phyloP scores from a whole-genome alignment of 495 filamentous ascomycete species.

The Xylaria scruposa region DNA sequence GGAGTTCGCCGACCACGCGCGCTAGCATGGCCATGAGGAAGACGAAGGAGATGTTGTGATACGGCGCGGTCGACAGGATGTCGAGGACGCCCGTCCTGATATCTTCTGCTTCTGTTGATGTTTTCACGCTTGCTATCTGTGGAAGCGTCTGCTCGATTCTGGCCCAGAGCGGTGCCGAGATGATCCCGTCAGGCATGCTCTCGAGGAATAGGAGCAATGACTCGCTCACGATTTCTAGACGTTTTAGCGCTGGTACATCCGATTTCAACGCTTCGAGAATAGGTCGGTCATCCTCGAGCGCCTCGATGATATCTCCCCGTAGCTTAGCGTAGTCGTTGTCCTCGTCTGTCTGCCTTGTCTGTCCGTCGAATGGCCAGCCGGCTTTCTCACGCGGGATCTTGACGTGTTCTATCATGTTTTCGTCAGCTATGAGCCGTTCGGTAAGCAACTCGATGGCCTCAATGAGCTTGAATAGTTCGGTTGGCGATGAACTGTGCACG shows the following conservation, averaged over 20 bases:
- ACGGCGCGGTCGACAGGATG: conserved; percentile 70
- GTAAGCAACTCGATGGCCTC: conserved; percentile 78
- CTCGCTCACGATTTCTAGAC: conserved; percentile 72
- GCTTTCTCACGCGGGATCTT: conserved; percentile 57
- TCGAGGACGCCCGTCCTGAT: conserved; percentile 74
- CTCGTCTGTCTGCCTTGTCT: conserved; percentile 42
- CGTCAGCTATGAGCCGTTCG: conserved; percentile 79
- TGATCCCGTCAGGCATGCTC: conserved; percentile 75
- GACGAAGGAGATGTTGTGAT: conserved; percentile 84
- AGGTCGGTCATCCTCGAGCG: conserved; percentile 70
- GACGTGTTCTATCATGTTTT: conserved; percentile 77
- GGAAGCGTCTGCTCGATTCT: conserved; percentile 69
- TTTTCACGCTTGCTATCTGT: conserved; percentile 41
- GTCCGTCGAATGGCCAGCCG: conserved; percentile 79
- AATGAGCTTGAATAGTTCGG: conserved; percentile 87
- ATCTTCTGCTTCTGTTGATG: conserved; percentile 59
- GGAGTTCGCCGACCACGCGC: conserved; percentile 53
- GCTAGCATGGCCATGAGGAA: conserved; percentile 81
- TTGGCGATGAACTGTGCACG: conserved; percentile 63
- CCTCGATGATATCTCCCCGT: conserved; percentile 60
- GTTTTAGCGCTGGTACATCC: conserved; percentile 65
- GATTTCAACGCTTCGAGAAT: conserved; percentile 64
- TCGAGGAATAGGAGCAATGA: conserved; percentile 73
- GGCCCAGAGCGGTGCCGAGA: conserved; percentile 72
- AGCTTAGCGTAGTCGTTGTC: conserved; percentile 37